These are phyloP conservation scores for Phytophthora colocasiae DNA, from an alignment of 352 stramenopile genomes.

Conservation along the genomic window DNA sequence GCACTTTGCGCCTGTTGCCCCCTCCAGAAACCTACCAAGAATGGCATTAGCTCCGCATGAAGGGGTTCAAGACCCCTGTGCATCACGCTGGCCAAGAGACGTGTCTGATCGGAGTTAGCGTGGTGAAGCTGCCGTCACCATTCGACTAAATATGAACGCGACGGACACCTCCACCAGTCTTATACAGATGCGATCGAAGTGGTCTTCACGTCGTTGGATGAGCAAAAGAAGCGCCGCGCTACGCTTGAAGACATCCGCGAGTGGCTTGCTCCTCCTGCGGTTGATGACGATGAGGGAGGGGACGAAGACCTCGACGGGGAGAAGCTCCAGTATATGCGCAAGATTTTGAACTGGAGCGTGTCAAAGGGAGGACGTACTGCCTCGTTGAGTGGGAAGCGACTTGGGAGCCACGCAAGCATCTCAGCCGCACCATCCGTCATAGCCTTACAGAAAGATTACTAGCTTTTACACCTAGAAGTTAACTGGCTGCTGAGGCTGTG, in stretches of 20 bases:
- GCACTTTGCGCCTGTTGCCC: too few relatives aligned
- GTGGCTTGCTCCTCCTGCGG: neutral
- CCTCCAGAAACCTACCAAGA: neutral
- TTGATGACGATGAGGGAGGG: neutral
- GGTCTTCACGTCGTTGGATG: slow-evolving; percentile 3
- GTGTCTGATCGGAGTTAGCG: slow-evolving; percentile 8
- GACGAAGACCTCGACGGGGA: neutral
- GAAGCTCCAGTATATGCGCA: neutral
- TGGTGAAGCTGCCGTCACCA: slow-evolving; percentile 16
- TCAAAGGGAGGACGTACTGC: slow-evolving; percentile 12
- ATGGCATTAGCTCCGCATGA: slow-evolving; percentile 14
- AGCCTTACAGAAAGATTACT: slow-evolving; percentile 19
- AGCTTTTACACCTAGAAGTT: too few relatives aligned
- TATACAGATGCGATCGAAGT: neutral
- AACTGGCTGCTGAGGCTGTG: too few relatives aligned
- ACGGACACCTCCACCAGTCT: neutral
- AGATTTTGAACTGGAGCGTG: neutral
- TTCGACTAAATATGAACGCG: slow-evolving; percentile 19
- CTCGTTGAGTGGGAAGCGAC: slow-evolving; percentile 32
- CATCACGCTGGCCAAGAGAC: slow-evolving; percentile 1
- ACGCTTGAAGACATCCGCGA: neutral
- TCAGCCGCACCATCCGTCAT: slow-evolving; percentile 18
- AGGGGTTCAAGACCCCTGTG: slow-evolving; percentile 18
- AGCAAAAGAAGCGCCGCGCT: slow-evolving; percentile 6
- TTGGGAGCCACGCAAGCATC: slow-evolving; percentile 10